These are phyloP conservation scores for Selaginella moellendorffii DNA, from an alignment of 75 land plant species.

Conservation along the genomic window DNA sequence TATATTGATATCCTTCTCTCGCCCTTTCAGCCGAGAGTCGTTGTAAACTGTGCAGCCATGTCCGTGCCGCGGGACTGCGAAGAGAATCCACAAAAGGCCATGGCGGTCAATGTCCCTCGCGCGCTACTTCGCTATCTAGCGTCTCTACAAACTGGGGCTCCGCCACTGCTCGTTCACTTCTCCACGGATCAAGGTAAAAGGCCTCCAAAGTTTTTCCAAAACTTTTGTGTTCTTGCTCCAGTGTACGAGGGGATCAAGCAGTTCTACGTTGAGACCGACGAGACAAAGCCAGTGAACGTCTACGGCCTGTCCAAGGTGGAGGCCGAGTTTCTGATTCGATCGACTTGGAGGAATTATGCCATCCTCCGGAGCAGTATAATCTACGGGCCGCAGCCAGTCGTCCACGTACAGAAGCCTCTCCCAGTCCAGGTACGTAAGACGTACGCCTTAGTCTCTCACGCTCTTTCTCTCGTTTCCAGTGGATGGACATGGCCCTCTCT, in stretches of 20 bases:
- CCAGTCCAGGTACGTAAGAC: conserved; percentile 59
- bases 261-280: conserved; percentile 85
- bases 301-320: conserved; percentile 76
- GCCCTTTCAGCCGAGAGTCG: conserved; percentile 50
- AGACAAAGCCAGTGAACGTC: conserved; percentile 68
- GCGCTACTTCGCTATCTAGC: conserved; percentile 58
- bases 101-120: conserved; percentile 60
- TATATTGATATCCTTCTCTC: conserved; percentile 5
- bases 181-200: conserved; percentile 87
- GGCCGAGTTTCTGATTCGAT: conserved; percentile 46
- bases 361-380: conserved; percentile 90
- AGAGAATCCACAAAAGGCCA: conserved; percentile 46
- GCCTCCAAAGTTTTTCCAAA: conserved; percentile 1
- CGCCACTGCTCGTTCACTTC: conserved; percentile 60
- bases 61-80: conserved; percentile 89
- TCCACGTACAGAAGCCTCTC: conserved; percentile 70
- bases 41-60: conserved; percentile 84
- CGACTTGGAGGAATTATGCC: conserved; percentile 48
- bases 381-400: conserved; percentile 71
- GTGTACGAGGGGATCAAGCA: conserved; percentile 84
- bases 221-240: conserved; percentile 15
- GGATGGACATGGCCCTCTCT: conserved; percentile 65
- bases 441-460: neutral
- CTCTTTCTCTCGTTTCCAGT: conserved; percentile 28
- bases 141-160: conserved; percentile 21